Conservation (phyloP, 225 moss, liverwort and hornwort genomes). For the Pleurozium schreberi region DNA sequence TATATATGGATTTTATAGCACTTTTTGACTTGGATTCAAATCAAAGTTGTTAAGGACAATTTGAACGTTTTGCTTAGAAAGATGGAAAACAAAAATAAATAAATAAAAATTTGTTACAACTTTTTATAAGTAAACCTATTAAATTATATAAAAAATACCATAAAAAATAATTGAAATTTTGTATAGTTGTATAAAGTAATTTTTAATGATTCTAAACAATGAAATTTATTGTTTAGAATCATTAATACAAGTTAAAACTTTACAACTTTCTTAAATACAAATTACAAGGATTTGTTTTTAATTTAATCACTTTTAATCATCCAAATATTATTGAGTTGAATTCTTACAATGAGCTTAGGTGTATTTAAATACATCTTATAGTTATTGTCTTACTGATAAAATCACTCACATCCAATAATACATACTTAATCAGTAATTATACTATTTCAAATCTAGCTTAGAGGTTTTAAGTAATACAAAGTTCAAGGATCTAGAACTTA, state of each 20-base stretch:
- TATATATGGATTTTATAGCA: not conserved
- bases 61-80: too few species aligned
- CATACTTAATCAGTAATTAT: not conserved
- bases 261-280: not conserved
- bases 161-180: too few species aligned
- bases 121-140: not conserved
- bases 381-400: not conserved
- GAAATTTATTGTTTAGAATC: too few species aligned
- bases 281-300: too few species aligned
- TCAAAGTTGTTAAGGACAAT: not conserved
- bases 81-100: not conserved
- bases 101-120: not conserved
- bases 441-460: not conserved
- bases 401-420: not conserved
- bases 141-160: not conserved
- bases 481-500: too few species aligned
- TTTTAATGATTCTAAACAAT: too few species aligned
- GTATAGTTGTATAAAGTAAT: not conserved
- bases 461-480: not conserved
- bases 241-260: too few species aligned
- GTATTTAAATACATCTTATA: not conserved
- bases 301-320: not conserved
- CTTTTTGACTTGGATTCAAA: accelerated
- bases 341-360: not conserved
- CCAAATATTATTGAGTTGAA: not conserved